A percentile compares a stretch with the other conserved stretches of the same genome.
These are phyloP conservation scores for thale cress (Arabidopsis thaliana) DNA, from an alignment of 345 rosid species.

Conservation along the genomic window DNA sequence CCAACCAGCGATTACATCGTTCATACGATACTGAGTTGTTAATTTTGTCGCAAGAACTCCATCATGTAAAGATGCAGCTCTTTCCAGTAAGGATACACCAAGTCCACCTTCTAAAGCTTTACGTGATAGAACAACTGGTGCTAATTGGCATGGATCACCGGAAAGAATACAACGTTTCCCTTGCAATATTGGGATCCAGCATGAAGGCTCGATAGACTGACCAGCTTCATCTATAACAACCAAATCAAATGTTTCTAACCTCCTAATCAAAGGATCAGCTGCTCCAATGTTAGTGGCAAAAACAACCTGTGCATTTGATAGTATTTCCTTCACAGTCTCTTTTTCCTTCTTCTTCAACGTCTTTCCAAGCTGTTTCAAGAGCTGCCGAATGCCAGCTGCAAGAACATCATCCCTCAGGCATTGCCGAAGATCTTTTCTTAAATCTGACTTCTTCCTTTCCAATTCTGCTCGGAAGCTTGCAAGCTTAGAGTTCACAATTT, in stretches of 20 bases:
- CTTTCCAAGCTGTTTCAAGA: slow-evolving; percentile 89
- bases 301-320: slow-evolving; percentile 87
- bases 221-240: slow-evolving; percentile 97
- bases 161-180: slow-evolving; percentile 91
- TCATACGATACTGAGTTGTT: slow-evolving; percentile 92
- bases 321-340: slow-evolving; percentile 79
- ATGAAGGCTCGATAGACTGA: slow-evolving; percentile 95
- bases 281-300: slow-evolving; percentile 94
- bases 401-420: slow-evolving; percentile 91
- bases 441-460: slow-evolving; percentile 89
- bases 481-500: slow-evolving; percentile 79
- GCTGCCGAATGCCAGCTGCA: slow-evolving; percentile 97
- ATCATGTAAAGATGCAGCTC: slow-evolving; percentile 77
- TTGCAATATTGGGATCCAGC: slow-evolving; percentile 95
- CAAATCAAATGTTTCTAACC: slow-evolving; percentile 78
- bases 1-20: slow-evolving; percentile 94
- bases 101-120: slow-evolving; percentile 92
- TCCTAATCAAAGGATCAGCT: slow-evolving; percentile 87
- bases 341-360: slow-evolving; percentile 87
- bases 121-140: slow-evolving; percentile 88
- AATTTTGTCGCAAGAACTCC: slow-evolving; percentile 72
- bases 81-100: slow-evolving; percentile 83
- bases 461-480: slow-evolving; percentile 64
- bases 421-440: slow-evolving; percentile 77
- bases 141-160: slow-evolving; percentile 95